A percentile compares a stretch with the other conserved stretches of the same genome.
Conservation (phyloP, 1,284 basidiomycete species). For the Vanrija sp. region DNA sequence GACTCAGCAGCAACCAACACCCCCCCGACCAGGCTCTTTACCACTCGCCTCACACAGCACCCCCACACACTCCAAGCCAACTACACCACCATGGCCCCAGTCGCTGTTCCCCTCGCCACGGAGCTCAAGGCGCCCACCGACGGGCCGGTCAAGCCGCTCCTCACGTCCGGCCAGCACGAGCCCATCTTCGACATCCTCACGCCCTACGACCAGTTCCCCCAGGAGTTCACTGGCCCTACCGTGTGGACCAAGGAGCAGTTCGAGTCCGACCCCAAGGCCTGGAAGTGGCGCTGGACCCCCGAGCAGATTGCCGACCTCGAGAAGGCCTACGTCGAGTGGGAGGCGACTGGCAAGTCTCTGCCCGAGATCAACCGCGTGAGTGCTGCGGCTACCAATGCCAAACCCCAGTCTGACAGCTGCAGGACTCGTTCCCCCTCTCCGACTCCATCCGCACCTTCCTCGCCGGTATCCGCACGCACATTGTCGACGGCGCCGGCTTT, state of each 20-base stretch:
- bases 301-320: constrained; percentile 28
- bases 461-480: constrained; percentile 22
- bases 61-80: too few species aligned
- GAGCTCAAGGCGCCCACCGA: too few species aligned
- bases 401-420: background rate
- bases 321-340: constrained; percentile 27
- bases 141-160: background rate
- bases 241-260: constrained; percentile 36
- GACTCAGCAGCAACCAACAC: too few species aligned
- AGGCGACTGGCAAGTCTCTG: constrained; percentile 19
- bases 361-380: constrained; percentile 31
- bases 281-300: constrained; percentile 30
- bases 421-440: constrained; percentile 32
- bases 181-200: constrained; percentile 18
- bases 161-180: constrained; percentile 34
- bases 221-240: constrained; percentile 38
- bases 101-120: too few species aligned
- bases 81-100: too few species aligned
- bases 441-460: constrained; percentile 20
- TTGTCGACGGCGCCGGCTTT: constrained; percentile 45
- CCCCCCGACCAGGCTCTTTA: too few species aligned
- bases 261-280: constrained; percentile 19
- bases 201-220: constrained; percentile 43
- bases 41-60: too few species aligned
- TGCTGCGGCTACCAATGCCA: background rate